phyloP scores from a whole-genome alignment of 2,329 filamentous ascomycete genomes.

The Rutstroemia sp. region DNA sequence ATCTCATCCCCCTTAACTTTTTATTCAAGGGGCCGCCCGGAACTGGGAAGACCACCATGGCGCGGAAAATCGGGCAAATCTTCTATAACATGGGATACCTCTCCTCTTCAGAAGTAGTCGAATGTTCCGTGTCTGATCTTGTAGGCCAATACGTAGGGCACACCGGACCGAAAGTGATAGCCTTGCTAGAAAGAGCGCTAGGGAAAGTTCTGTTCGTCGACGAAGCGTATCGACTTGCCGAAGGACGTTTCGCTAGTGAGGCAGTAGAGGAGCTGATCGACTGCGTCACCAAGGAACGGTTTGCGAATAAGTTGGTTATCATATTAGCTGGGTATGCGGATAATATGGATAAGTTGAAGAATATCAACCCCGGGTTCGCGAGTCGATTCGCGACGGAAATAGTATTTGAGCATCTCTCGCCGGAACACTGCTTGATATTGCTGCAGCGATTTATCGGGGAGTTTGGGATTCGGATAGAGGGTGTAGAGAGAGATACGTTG shows the following conservation, averaged over 20 bases:
- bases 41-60: slow-evolving; percentile 68
- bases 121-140: slow-evolving; percentile 61
- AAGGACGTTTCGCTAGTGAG: slow-evolving; percentile 48
- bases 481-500: too few relatives aligned
- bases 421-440: slow-evolving; percentile 32
- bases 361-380: slow-evolving; percentile 43
- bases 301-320: slow-evolving; percentile 42
- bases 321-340: slow-evolving; percentile 51
- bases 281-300: slow-evolving; percentile 39
- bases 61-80: slow-evolving; percentile 64
- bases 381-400: slow-evolving; percentile 48
- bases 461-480: too few relatives aligned
- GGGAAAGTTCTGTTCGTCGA: slow-evolving; percentile 52
- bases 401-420: slow-evolving; percentile 32
- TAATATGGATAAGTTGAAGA: slow-evolving; percentile 46
- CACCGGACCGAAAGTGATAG: slow-evolving; percentile 58
- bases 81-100: slow-evolving; percentile 71
- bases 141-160: slow-evolving; percentile 64
- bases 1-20: slow-evolving; percentile 49
- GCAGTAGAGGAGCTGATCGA: slow-evolving; percentile 64
- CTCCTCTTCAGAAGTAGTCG: slow-evolving; percentile 48
- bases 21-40: slow-evolving; percentile 49
- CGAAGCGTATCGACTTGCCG: slow-evolving; percentile 48
- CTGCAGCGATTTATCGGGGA: too few relatives aligned
- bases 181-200: slow-evolving; percentile 44